Evolutionary conservation across 345 rosid species (phyloP), one percentile per base, ranked within the genome.

Genomic region (Corchorus capsularis): DNA sequence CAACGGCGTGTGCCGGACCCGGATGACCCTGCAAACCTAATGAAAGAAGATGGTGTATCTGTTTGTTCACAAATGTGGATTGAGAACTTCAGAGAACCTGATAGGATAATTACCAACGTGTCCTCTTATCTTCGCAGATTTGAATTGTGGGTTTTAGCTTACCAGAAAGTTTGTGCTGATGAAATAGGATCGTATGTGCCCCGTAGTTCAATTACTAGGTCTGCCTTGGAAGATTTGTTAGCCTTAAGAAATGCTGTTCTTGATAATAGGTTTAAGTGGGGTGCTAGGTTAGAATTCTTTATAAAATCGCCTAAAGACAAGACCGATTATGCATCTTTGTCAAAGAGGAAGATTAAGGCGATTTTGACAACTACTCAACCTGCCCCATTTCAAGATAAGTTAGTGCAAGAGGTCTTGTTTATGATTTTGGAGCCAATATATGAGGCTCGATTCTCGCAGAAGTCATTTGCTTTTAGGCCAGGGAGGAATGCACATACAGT

Each of bases 41-140:
- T 96, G 80, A 93, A 88, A 80, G 98, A 96, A 89, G 99, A 96
- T 66, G 95, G 97, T 56, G 97, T 93, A 32, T 90, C 99, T 0
- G 88, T 93, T 69, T 93, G 98, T 83, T 90, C 95, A n/a, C 95
- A 91, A 73, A 89, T 96, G 98, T 92, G 99, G 99, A 83, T 96
- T 35, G 98, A 86, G 71, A 83, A 82, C 78, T 88, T 82, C 78
- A 80, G 83, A 65, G 81, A 83, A 53, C 89, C 89, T 1, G 92
- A 88, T 77, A 85, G 87, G 78, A 77, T 81, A 13, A 85, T 83
- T 0, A 82, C 84, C 61, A 92, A 94, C 82, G 74, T 96, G 82
- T 82, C 86, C 56, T 83, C 89, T 2, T 89, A 92, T 76, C 86
- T 93, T 45, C 88, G 97, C 17, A 85, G 97, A 34, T 93, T 94